phyloP scores from a whole-genome alignment of 164 flowering plant species.

The Kalanchoe fedtschenkoi region DNA sequence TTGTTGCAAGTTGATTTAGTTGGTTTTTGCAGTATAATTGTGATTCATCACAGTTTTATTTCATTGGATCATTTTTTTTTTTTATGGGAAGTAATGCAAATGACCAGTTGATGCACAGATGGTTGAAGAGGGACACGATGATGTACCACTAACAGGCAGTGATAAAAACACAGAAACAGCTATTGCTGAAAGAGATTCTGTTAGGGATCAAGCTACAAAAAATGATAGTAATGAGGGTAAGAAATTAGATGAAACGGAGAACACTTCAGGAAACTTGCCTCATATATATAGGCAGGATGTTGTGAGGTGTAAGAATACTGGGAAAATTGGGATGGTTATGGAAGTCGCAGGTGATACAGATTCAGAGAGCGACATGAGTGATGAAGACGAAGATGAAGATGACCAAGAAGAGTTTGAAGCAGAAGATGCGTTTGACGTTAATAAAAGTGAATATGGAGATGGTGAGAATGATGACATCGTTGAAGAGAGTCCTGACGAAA shows the following conservation, averaged over 20 bases:
- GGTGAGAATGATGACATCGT: constrained; percentile 12
- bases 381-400: constrained; percentile 28
- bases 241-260: not conserved
- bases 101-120: not conserved
- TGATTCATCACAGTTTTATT: not conserved
- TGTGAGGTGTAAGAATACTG: constrained; percentile 35
- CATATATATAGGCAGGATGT: constrained; percentile 70
- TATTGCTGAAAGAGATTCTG: not conserved
- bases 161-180: not conserved
- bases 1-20: not conserved
- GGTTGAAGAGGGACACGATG: not conserved
- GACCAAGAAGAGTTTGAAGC: constrained; percentile 32
- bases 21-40: not conserved
- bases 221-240: not conserved
- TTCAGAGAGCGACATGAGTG: constrained; percentile 37
- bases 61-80: too few relatives aligned
- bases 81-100: not conserved
- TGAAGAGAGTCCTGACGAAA: constrained; percentile 16
- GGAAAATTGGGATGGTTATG: constrained; percentile 39
- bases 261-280: constrained; percentile 8
- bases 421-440: constrained; percentile 35
- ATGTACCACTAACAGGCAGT: not conserved
- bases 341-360: constrained; percentile 61
- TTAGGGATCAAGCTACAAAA: not conserved
- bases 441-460: constrained; percentile 22